Evolutionary conservation across 2,329 filamentous ascomycete species (phyloP), one percentile per base, ranked within the genome.

Genomic region (Talaromyces sp.): DNA sequence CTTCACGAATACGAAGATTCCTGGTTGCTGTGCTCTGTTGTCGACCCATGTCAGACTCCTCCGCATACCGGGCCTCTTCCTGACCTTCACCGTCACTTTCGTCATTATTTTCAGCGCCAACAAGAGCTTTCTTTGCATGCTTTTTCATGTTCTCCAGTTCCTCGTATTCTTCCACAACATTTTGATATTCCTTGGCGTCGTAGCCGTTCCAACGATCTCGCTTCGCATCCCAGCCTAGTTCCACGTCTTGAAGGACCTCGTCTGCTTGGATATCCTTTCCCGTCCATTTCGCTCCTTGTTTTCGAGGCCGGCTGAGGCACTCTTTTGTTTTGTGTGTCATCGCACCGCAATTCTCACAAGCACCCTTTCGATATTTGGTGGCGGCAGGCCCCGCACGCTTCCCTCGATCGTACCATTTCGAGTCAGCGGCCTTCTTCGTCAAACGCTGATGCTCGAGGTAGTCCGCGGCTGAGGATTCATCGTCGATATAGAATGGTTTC

Each of bases 171-270:
- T 96, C 87, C 46, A 97, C 87, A n/a, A 97, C 90, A 62, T 85
- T 82, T 62, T 85, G 83, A 73, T 96, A 97, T 74, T 97, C 90
- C 65, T 85, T 86, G 0, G 92, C 81, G 73, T 97, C 92, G 75
- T 96, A 99, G n/a, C 93, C 93, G 72, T 97, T 97, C 93, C 94
- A 99, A 50, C 93, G 86, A 78, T 99, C 94, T 67, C 94, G 84
- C 80, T 99, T 99, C 24, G 94, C 94, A 74, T 99, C 95, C 91
- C 93, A 99, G 3, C 92, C 91, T 54, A 97, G 79, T 52, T 90
- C 86, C 17, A 97, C 88, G 59, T 96, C 88, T 71, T 96, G 89
- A 12, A 96, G 80, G 10, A 89, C 79, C 70, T 97, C 92, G 72
- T 99, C 95, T 31, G 93, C 91, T 72, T 96, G 88, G 58, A 99